A percentile compares a stretch with the other conserved stretches of the same genome.
phyloP scores from a whole-genome alignment of 1,139 yeast species.

The Scheffersomyces segobiensis region DNA sequence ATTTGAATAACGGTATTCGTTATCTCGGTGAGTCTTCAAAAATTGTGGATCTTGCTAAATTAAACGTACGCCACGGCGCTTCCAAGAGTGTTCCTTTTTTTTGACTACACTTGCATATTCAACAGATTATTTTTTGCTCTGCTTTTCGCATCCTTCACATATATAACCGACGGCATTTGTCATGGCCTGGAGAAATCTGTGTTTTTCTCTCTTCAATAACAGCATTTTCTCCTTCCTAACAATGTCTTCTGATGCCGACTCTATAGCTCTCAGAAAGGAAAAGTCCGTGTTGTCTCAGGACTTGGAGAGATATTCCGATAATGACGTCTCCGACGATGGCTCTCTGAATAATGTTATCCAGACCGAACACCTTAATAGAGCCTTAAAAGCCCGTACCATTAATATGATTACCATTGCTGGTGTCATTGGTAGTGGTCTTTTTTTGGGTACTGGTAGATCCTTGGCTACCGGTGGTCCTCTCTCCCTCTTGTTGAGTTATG shows the following conservation, averaged over 20 bases:
- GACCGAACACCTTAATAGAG: conserved; percentile 37
- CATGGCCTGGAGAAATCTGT: neutral
- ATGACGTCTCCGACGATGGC: conserved; percentile 2
- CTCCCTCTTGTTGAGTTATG: conserved; percentile 57
- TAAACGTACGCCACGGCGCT: neutral
- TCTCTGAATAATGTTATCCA: conserved; percentile 7
- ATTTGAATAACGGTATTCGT: neutral
- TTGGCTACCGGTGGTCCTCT: conserved; percentile 66
- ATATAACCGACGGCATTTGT: neutral
- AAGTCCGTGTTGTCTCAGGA: conserved; percentile 4
- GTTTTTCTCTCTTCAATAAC: too few species aligned
- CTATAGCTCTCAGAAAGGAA: neutral
- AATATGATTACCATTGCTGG: conserved; percentile 70
- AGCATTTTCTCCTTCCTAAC: neutral
- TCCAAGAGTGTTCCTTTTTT: neutral
- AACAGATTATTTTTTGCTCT: neutral
- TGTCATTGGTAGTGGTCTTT: conserved; percentile 68
- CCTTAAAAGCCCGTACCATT: conserved; percentile 52
- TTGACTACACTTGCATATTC: neutral
- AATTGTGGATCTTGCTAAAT: neutral
- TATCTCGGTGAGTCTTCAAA: neutral
- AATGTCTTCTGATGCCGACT: neutral
- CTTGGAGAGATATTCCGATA: conserved; percentile 9
- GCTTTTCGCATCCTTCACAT: neutral
- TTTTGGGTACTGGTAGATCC: conserved; percentile 63